A percentile compares a stretch with the other conserved stretches of the same genome.
Evolutionary conservation across 148 eudicot species (phyloP).

Genomic region (Polygonum aviculare): DNA sequence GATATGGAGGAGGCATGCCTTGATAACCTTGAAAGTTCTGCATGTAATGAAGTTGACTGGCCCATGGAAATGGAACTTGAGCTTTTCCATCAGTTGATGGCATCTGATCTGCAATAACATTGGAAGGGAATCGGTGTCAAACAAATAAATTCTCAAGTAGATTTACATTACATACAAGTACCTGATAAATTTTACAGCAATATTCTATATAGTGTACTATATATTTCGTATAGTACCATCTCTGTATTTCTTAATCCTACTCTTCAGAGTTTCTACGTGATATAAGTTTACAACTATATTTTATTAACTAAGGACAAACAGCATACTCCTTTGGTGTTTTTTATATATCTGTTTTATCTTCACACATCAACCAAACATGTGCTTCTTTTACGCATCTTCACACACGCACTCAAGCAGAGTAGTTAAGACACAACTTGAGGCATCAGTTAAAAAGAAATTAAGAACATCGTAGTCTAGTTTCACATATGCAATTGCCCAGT

Average conservation of each 20-base stretch:
- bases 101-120: slow-evolving; percentile 19
- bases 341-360: background rate
- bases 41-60: slow-evolving; percentile 34
- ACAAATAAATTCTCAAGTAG: background rate
- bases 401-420: background rate
- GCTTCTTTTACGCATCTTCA: background rate
- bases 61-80: slow-evolving; percentile 51
- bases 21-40: slow-evolving; percentile 55
- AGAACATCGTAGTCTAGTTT: background rate
- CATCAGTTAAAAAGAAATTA: background rate
- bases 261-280: background rate
- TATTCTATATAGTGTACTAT: background rate
- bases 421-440: background rate
- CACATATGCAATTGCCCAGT: background rate
- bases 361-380: background rate
- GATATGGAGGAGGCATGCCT: slow-evolving; percentile 61
- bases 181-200: background rate
- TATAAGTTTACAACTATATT: background rate
- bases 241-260: background rate
- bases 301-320: background rate
- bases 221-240: background rate
- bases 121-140: background rate
- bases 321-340: background rate
- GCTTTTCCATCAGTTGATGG: slow-evolving; percentile 34
- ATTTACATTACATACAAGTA: background rate